Evolutionary conservation across 352 stramenopile genomes (phyloP).

Genomic region (Phytophthora nicotianae): DNA sequence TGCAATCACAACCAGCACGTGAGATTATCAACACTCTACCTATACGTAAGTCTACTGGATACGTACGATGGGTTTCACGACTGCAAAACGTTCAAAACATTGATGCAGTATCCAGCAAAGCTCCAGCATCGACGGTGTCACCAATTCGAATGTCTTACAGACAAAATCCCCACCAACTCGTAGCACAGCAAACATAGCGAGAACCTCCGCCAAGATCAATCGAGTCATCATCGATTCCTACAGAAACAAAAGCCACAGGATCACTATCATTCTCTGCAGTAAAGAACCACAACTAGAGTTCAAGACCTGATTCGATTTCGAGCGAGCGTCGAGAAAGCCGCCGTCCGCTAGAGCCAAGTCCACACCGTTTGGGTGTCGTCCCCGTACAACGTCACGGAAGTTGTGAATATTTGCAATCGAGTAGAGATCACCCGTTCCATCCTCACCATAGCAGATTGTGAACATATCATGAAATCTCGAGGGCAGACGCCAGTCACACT

Average conservation of each 20-base stretch:
- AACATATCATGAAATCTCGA: conserved; percentile 26
- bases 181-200: conserved; percentile 67
- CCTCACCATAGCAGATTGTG: conserved; percentile 61
- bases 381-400: conserved; percentile 52
- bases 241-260: not conserved
- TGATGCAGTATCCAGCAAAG: conserved; percentile 69
- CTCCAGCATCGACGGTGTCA: conserved; percentile 60
- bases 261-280: not conserved
- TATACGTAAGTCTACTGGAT: not conserved
- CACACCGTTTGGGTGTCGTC: conserved; percentile 41
- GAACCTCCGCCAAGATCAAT: conserved; percentile 61
- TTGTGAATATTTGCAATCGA: conserved; percentile 53
- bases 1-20: conserved; percentile 27
- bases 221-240: conserved; percentile 71
- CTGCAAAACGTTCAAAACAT: conserved; percentile 60
- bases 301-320: conserved; percentile 62
- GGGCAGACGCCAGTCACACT: conserved; percentile 58
- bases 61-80: conserved; percentile 70
- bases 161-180: conserved; percentile 57
- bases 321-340: conserved; percentile 70
- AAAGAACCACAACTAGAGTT: not conserved
- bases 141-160: conserved; percentile 85
- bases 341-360: conserved; percentile 73
- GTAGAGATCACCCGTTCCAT: conserved; percentile 80
- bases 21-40: not conserved